Conservation (phyloP, 2,329 filamentous ascomycete species). For the Ciborinia camelliae region DNA sequence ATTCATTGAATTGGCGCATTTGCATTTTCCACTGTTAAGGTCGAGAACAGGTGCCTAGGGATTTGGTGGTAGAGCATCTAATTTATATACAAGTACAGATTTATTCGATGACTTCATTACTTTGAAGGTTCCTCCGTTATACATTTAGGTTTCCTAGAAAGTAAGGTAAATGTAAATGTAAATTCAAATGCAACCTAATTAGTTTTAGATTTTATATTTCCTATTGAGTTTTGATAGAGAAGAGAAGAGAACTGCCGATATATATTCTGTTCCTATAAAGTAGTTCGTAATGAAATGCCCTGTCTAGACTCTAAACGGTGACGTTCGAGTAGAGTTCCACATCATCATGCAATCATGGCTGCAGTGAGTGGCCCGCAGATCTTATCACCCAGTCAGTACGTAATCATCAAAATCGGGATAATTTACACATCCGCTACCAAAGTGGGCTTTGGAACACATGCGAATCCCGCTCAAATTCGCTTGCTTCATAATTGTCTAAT, state of each 20-base stretch:
- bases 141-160: no score
- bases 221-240: not conserved
- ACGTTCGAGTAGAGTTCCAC: not conserved
- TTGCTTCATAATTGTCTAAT: not conserved
- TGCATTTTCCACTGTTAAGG: not conserved
- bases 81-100: not conserved
- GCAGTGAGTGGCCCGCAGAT: not conserved
- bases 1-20: not conserved
- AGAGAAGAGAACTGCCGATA: no score
- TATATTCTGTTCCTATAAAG: not conserved
- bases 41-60: not conserved
- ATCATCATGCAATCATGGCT: not conserved
- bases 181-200: no score
- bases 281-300: not conserved
- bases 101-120: conserved; percentile 1
- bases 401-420: not conserved
- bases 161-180: no score
- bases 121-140: no score
- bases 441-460: not conserved
- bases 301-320: not conserved
- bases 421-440: not conserved
- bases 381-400: not conserved
- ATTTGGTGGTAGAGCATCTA: not conserved
- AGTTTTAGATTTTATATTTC: no score
- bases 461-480: not conserved